Evolutionary conservation across 2,329 filamentous ascomycete species (phyloP).

Genomic region (Arachnopeziza araneosa): DNA sequence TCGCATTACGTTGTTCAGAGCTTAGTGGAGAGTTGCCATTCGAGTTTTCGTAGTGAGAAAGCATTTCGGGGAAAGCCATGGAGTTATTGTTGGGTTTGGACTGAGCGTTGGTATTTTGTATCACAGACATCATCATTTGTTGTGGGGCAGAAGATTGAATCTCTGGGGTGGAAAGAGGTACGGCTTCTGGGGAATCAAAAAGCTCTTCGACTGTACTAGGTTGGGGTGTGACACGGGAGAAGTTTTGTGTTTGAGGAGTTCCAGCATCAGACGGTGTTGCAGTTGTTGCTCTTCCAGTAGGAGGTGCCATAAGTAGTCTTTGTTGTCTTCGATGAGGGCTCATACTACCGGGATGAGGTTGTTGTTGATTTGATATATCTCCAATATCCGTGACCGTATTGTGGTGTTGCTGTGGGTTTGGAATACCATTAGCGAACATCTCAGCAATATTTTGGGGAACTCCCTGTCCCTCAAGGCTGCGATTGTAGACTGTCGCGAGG

Average conservation of each 20-base stretch:
- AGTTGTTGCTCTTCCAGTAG: constrained; percentile 16
- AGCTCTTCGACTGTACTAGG: constrained; percentile 56
- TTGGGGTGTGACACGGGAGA: constrained; percentile 25
- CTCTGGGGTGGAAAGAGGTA: constrained; percentile 30
- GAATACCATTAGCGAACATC: constrained; percentile 73
- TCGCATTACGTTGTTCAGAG: constrained; percentile 52
- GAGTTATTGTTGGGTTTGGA: constrained; percentile 25
- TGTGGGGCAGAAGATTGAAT: constrained; percentile 48
- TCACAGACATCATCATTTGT: constrained; percentile 59
- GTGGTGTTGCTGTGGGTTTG: constrained; percentile 45
- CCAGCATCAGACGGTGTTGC: constrained; percentile 26
- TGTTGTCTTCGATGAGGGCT: constrained; percentile 28
- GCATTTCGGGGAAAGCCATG: constrained; percentile 43
- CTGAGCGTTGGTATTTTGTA: constrained; percentile 58
- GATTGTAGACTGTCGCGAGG: constrained; percentile 91
- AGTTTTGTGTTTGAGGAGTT: constrained; percentile 22
- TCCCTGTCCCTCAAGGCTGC: constrained; percentile 81
- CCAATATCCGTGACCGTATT: constrained; percentile 57
- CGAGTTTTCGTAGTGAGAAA: constrained; percentile 30
- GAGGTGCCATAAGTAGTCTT: constrained; percentile 30
- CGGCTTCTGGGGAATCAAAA: constrained; percentile 40
- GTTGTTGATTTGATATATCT: constrained; percentile 39
- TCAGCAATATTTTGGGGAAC: constrained; percentile 73
- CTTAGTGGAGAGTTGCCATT: constrained; percentile 51
- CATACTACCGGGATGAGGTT: constrained; percentile 19